These are phyloP conservation scores for Alopecurus myosuroides DNA, from an alignment of 176 grass and related monocot species.

Conservation along the genomic window DNA sequence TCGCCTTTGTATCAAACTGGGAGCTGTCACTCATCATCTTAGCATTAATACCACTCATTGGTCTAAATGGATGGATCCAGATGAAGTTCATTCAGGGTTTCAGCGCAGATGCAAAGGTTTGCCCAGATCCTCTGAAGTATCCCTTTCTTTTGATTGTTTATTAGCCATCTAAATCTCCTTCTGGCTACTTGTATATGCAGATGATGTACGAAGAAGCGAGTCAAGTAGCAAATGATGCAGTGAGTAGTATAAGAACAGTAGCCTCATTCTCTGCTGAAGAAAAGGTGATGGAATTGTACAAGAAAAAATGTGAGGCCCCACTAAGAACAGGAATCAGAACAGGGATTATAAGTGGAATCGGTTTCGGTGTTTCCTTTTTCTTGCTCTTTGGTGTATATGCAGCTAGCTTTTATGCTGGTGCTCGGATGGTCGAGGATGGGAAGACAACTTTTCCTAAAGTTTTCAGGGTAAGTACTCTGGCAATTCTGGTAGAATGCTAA, in stretches of 20 bases:
- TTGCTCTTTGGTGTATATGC: conserved; percentile 89
- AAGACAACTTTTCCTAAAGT: conserved; percentile 94
- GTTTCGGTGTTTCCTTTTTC: conserved; percentile 91
- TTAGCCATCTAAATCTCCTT: neutral
- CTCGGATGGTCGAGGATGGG: conserved; percentile 66
- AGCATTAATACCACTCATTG: conserved; percentile 68
- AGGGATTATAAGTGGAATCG: conserved; percentile 66
- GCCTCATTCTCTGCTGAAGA: conserved; percentile 89
- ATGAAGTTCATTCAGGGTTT: conserved; percentile 80
- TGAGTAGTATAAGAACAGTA: conserved; percentile 84
- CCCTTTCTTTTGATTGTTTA: neutral
- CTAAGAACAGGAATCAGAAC: conserved; percentile 64
- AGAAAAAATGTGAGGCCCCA: conserved; percentile 76
- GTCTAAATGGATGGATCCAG: conserved; percentile 67
- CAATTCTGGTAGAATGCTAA: neutral
- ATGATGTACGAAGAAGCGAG: conserved; percentile 90
- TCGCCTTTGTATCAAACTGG: conserved; percentile 73
- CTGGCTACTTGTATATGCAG: conserved; percentile 29
- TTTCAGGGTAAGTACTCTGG: conserved; percentile 53
- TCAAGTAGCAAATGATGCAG: conserved; percentile 81
- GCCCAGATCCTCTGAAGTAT: neutral
- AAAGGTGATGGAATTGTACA: conserved; percentile 72
- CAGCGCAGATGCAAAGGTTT: conserved; percentile 80
- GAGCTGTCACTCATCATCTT: conserved; percentile 68
- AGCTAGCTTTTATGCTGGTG: conserved; percentile 93